Evolutionary conservation across 257 asterid species (phyloP), one percentile per base, ranked within the genome.

Genomic region (Ilex aquifolium): DNA sequence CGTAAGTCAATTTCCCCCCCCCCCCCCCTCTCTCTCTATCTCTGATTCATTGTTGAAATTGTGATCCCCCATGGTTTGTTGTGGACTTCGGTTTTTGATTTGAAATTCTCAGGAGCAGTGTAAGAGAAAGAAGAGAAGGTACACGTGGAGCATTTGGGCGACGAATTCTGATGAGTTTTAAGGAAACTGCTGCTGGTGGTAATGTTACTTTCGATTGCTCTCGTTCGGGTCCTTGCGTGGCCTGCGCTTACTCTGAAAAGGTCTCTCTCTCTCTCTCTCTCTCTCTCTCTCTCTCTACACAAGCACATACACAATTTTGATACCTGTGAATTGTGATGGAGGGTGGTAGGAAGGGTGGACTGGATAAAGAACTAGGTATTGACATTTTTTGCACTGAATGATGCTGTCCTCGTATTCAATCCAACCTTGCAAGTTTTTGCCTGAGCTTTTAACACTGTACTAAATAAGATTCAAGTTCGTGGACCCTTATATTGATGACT

Each of bases 221-320:
- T 53, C 99, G 95, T 72, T 89, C 97, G 29, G 99, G 99, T 46
- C 97, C 99, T 63, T 92, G 99, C 73, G 79, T 92, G 50, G 90
- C 91, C 13, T 92, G 99, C 73, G 78, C 88, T 62, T 88, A 87
- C 67, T 66, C 95, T 58, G 99, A 89, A 68, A 92, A 89, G 99
- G 99, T 90, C 6, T 14, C 32, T 17, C 51, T 56, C 7, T 54
- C 39, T 56, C 63, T 59, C 10, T 32, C 46, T 7, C 51, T 62
- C 44, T 54, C 31, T 39, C 8, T 16, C 10, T 32, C 46, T 7
- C 51, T 62, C 44, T 54, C 31, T 39, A 6, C 13, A 46, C 13
- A 36, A 36, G 2, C 8, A 36, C 42, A 36, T 36, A 36, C 42
- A 4, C 42, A 36, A 36, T 36, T 36, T 36, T 36, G 1, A 8